These are phyloP conservation scores for Coemansia sp. DNA, from an alignment of 192 early-diverging fungal species.

Conservation along the genomic window DNA sequence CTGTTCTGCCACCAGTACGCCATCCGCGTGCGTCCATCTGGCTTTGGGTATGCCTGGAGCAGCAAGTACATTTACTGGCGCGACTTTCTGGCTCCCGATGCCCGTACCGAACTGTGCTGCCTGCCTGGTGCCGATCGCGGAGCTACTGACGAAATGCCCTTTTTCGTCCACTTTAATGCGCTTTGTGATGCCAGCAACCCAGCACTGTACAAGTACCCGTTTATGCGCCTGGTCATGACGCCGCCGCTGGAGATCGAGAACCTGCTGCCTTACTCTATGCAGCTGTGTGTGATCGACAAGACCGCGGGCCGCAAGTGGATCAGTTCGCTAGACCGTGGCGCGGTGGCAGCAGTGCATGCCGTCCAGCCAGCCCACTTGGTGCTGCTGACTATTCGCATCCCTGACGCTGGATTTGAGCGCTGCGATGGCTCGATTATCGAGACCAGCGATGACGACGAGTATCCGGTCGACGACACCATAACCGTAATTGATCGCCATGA, in stretches of 20 bases:
- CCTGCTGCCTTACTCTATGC: slow-evolving; percentile 83
- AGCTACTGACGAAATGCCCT: slow-evolving; percentile 23
- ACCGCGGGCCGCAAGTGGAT: slow-evolving; percentile 65
- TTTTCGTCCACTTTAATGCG: slow-evolving; percentile 46
- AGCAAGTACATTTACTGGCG: slow-evolving; percentile 76
- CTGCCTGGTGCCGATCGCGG: slow-evolving; percentile 20
- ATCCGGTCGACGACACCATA: slow-evolving; percentile 70
- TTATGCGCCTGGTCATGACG: slow-evolving; percentile 71
- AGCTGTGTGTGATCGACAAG: slow-evolving; percentile 77
- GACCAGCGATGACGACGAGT: slow-evolving; percentile 74
- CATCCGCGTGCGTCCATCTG: slow-evolving; percentile 76
- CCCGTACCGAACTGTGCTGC: slow-evolving; percentile 57
- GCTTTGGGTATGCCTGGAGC: slow-evolving; percentile 87
- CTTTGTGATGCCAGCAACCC: slow-evolving; percentile 36
- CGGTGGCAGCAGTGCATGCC: slow-evolving; percentile 71
- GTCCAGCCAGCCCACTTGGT: slow-evolving; percentile 81
- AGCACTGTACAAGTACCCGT: slow-evolving; percentile 66
- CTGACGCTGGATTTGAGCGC: slow-evolving; percentile 66
- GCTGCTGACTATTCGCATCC: slow-evolving; percentile 69
- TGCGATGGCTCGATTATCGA: slow-evolving; percentile 88
- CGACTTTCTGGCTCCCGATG: slow-evolving; percentile 58
- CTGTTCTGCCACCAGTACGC: slow-evolving; percentile 76
- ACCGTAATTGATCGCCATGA: slow-evolving; percentile 65
- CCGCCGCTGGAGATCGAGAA: slow-evolving; percentile 91
- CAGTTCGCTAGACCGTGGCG: slow-evolving; percentile 67